phyloP scores from a whole-genome alignment of 768 basidiomycete species.

The Boletus vinaceobasis region DNA sequence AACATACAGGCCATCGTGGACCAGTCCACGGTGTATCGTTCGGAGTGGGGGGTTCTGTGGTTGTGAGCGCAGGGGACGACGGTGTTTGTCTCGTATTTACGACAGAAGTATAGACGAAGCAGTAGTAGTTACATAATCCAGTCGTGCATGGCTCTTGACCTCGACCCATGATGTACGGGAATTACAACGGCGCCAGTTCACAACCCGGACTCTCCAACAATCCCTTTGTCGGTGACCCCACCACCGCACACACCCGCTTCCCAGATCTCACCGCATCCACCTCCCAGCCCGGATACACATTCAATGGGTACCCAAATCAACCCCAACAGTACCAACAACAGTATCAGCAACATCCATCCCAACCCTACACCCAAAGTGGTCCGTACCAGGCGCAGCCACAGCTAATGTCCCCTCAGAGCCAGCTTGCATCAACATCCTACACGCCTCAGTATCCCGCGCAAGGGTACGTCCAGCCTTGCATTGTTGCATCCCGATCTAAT shows the following conservation, averaged over 20 bases:
- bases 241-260: conserved; percentile 50
- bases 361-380: conserved; percentile 7
- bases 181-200: conserved; percentile 32
- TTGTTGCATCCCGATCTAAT: not conserved
- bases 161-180: conserved; percentile 40
- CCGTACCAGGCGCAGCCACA: conserved; percentile 21
- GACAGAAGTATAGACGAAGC: conserved; percentile 40
- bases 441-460: conserved; percentile 23
- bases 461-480: conserved; percentile 10
- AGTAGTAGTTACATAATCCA: conserved; percentile 20
- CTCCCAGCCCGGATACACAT: conserved; percentile 14
- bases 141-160: conserved; percentile 3
- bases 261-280: conserved; percentile 52
- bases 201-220: conserved; percentile 49
- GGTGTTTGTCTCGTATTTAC: conserved; percentile 81
- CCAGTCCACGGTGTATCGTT: conserved; percentile 75
- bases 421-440: conserved; percentile 22
- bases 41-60: conserved; percentile 63
- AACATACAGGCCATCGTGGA: conserved; percentile 80
- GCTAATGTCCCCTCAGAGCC: conserved; percentile 17
- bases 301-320: conserved; percentile 25
- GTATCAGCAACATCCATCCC: conserved; percentile 31
- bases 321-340: conserved; percentile 37
- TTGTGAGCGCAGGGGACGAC: conserved; percentile 91
- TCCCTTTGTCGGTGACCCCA: conserved; percentile 59